Evolutionary conservation across 352 stramenopile species (phyloP).

Genomic region (Pythium rhizo-oryzae): DNA sequence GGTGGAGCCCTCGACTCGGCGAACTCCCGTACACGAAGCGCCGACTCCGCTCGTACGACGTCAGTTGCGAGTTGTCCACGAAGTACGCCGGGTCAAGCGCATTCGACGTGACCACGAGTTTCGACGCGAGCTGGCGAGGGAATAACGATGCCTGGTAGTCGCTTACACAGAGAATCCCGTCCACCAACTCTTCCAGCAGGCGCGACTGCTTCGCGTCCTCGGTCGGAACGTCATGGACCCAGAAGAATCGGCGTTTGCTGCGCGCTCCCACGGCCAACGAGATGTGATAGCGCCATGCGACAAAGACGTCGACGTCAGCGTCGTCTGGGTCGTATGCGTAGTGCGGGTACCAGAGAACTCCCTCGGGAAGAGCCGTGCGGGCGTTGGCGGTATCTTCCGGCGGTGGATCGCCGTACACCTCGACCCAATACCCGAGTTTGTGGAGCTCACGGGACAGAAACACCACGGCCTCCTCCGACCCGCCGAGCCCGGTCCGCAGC

Average conservation of each 20-base stretch:
- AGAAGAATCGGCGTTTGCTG: conserved; percentile 59
- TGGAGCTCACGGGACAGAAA: conserved; percentile 83
- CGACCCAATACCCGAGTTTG: conserved; percentile 82
- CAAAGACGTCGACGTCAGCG: conserved; percentile 77
- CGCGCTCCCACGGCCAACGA: conserved; percentile 58
- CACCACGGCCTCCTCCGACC: conserved; percentile 92
- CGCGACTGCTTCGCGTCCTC: conserved; percentile 39
- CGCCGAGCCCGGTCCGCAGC: conserved; percentile 69
- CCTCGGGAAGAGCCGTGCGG: conserved; percentile 28
- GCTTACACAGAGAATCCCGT: conserved; percentile 84
- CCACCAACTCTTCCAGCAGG: conserved; percentile 38
- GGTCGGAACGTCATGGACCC: conserved; percentile 81
- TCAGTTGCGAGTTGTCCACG: conserved; percentile 31
- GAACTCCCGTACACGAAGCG: conserved; percentile 89
- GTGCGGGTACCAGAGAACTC: conserved; percentile 77
- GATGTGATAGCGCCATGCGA: conserved; percentile 91
- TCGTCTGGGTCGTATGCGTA: conserved; percentile 69
- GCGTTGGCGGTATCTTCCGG: conserved; percentile 36
- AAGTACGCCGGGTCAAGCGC: conserved; percentile 74
- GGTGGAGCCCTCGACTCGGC: conserved; percentile 77
- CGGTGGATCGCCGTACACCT: conserved; percentile 83
- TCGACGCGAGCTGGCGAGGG: conserved; percentile 40
- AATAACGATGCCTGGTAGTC: conserved; percentile 74
- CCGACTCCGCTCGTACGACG: conserved; percentile 38
- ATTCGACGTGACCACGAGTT: conserved; percentile 70